These are phyloP conservation scores for Zygosaccharomyces siamensis DNA, from an alignment of 805 yeast genomes.

Conservation along the genomic window DNA sequence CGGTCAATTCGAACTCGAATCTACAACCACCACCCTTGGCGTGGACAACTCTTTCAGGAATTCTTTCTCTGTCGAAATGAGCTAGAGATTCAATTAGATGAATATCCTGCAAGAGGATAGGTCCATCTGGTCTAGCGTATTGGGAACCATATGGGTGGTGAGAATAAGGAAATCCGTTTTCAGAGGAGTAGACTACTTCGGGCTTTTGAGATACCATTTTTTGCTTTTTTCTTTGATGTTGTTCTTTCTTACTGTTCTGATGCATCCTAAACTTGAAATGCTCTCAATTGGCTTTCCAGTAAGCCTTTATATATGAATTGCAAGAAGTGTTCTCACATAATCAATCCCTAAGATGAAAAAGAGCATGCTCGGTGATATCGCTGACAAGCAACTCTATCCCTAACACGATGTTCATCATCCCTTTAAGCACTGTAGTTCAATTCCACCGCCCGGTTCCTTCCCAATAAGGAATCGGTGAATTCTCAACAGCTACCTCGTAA, in stretches of 20 bases:
- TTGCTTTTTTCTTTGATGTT: constrained; percentile 5
- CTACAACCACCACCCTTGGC: constrained; percentile 64
- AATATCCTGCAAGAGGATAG: constrained; percentile 53
- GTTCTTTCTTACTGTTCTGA: neutral
- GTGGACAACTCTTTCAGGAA: constrained; percentile 65
- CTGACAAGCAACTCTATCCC: neutral
- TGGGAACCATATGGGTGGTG: constrained; percentile 52
- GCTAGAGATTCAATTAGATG: constrained; percentile 52
- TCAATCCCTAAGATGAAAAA: too few species aligned
- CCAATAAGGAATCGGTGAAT: too few species aligned
- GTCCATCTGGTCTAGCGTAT: constrained; percentile 52
- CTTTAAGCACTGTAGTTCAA: neutral
- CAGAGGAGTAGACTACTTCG: constrained; percentile 35
- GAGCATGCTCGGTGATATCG: neutral
- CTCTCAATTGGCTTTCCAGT: neutral
- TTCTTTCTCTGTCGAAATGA: constrained; percentile 59
- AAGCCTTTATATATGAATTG: too few species aligned
- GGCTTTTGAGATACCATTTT: constrained; percentile 5
- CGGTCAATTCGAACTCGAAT: constrained; percentile 55
- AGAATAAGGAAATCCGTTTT: constrained; percentile 51
- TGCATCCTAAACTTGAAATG: neutral
- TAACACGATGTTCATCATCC: neutral
- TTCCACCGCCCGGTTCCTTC: neutral
- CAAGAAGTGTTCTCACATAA: too few species aligned
- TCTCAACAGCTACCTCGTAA: too few species aligned